A percentile compares a stretch with the other conserved stretches of the same genome.
Conservation (phyloP, 305 asterid genomes). For the Petunia hybrid region DNA sequence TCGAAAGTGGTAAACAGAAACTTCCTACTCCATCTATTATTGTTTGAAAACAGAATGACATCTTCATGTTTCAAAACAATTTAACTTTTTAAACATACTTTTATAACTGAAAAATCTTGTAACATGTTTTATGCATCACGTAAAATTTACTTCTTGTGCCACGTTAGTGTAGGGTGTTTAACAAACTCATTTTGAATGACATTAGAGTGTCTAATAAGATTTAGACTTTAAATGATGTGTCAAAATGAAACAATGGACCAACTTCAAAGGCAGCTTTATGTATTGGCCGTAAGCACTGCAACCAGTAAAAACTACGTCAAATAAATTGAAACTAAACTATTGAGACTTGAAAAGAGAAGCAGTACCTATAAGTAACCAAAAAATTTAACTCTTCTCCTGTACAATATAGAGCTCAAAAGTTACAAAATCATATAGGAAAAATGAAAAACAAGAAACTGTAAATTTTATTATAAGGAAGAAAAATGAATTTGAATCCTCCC, state of each 20-base stretch:
- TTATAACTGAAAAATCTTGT: too few species aligned
- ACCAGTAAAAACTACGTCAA: too few species aligned
- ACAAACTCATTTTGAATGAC: too few species aligned
- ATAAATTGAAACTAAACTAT: too few species aligned
- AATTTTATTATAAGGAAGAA: slow-evolving; percentile 20
- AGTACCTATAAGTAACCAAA: neutral
- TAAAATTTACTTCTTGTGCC: too few species aligned
- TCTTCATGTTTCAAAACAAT: neutral
- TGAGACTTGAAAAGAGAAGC: neutral
- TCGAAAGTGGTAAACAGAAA: neutral
- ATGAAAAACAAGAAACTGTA: slow-evolving; percentile 4
- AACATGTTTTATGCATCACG: too few species aligned
- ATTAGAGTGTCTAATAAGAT: too few species aligned
- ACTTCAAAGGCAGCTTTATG: too few species aligned
- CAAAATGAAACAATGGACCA: too few species aligned
- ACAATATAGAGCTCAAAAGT: slow-evolving; percentile 15
- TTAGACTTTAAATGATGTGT: too few species aligned
- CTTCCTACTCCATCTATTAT: neutral
- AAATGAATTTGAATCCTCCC: slow-evolving; percentile 1
- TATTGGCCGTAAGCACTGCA: too few species aligned
- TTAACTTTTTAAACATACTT: neutral
- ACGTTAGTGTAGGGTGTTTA: too few species aligned
- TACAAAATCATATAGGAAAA: slow-evolving; percentile 15
- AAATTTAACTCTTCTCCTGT: slow-evolving; percentile 25
- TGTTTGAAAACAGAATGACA: neutral